Percentiles rank a stretch among this genome's conserved stretches.
phyloP scores from a whole-genome alignment of 495 filamentous ascomycete species.

The Xylaria castorea region DNA sequence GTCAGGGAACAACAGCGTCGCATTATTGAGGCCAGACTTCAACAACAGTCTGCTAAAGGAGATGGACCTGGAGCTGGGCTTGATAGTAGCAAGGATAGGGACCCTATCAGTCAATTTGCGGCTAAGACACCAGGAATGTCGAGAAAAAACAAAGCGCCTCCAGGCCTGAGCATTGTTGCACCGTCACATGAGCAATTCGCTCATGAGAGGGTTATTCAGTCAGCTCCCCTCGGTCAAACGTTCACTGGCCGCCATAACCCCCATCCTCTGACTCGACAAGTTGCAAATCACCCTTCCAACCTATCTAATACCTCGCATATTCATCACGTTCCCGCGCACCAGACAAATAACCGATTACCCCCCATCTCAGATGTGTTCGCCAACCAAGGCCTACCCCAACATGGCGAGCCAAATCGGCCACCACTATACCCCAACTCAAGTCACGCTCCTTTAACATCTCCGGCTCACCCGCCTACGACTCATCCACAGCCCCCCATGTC shows the following conservation, averaged over 20 bases:
- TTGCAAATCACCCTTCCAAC: conserved; percentile 84
- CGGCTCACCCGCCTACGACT: conserved; percentile 60
- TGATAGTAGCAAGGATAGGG: conserved; percentile 55
- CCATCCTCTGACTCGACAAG: conserved; percentile 80
- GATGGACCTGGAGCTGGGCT: conserved; percentile 40
- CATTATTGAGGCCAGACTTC: conserved; percentile 91
- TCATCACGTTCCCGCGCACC: conserved; percentile 85
- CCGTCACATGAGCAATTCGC: conserved; percentile 96
- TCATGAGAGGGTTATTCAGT: conserved; percentile 95
- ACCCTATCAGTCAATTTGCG: conserved; percentile 60
- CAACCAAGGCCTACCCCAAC: conserved; percentile 77
- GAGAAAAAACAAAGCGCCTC: conserved; percentile 80
- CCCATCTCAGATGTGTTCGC: conserved; percentile 92
- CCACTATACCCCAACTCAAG: conserved; percentile 60
- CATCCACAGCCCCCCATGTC: conserved; percentile 50
- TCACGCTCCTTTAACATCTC: conserved; percentile 81
- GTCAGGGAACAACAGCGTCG: conserved; percentile 92
- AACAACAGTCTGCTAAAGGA: conserved; percentile 82
- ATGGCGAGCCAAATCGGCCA: conserved; percentile 49
- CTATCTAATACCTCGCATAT: conserved; percentile 88
- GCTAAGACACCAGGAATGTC: conserved; percentile 70
- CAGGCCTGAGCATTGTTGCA: conserved; percentile 92
- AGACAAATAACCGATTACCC: conserved; percentile 91
- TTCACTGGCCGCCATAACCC: conserved; percentile 91
- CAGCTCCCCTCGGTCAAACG: conserved; percentile 91